A percentile compares a stretch with the other conserved stretches of the same genome.
Evolutionary conservation across 2,329 filamentous ascomycete species (phyloP).

Genomic region (Cryoendolithus antarcticus): DNA sequence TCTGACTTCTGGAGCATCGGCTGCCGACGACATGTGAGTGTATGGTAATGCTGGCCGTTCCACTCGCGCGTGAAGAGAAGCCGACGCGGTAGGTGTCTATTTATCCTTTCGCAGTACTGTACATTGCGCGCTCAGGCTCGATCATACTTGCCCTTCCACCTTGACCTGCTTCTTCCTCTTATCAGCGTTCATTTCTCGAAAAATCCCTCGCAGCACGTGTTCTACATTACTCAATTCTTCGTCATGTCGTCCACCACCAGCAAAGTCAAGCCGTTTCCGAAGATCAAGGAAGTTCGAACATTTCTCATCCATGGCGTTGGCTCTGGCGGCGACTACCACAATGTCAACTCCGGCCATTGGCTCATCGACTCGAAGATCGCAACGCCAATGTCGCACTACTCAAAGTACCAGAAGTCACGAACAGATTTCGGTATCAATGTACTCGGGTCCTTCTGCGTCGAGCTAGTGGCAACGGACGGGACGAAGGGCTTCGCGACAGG

Average conservation of each 20-base stretch:
- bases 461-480: conserved; percentile 78
- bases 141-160: too few relatives aligned
- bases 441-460: conserved; percentile 79
- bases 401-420: conserved; percentile 73
- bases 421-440: conserved; percentile 96
- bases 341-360: conserved; percentile 66
- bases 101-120: too few relatives aligned
- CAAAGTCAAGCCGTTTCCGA: conserved; percentile 50
- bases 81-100: too few relatives aligned
- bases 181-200: not conserved
- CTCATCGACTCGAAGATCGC: conserved; percentile 85
- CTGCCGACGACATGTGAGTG: too few relatives aligned
- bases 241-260: conserved; percentile 8
- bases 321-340: conserved; percentile 75
- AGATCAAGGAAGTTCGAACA: conserved; percentile 62
- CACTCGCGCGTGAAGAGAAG: too few relatives aligned
- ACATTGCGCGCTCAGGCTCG: too few relatives aligned
- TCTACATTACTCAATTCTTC: not conserved
- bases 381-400: conserved; percentile 82
- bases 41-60: too few relatives aligned
- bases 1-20: too few relatives aligned
- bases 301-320: conserved; percentile 56
- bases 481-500: conserved; percentile 91
- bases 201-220: too few relatives aligned
- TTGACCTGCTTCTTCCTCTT: not conserved